phyloP scores from a whole-genome alignment of 75 land plant genomes.

The Selaginella moellendorffii region DNA sequence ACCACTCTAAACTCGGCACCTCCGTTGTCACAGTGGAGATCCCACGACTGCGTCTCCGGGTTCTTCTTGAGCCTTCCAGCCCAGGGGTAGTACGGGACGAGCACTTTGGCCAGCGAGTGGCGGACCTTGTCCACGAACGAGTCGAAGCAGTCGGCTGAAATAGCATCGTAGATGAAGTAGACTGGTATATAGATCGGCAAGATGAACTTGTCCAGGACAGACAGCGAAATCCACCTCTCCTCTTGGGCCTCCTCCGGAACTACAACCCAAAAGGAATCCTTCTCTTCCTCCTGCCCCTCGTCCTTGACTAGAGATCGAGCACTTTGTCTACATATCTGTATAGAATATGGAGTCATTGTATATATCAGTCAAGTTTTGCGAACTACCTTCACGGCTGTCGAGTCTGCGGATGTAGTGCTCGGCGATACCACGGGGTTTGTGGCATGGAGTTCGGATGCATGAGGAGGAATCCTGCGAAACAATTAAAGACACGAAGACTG shows the following conservation, averaged over 20 bases:
- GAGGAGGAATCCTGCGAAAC: too few relatives aligned
- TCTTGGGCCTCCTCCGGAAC: neutral
- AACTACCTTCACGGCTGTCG: too few relatives aligned
- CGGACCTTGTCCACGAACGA: neutral
- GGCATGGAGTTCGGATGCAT: too few relatives aligned
- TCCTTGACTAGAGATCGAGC: too few relatives aligned
- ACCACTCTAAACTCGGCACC: neutral
- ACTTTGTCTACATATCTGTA: too few relatives aligned
- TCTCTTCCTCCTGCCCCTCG: too few relatives aligned
- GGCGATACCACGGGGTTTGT: too few relatives aligned
- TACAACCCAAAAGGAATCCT: too few relatives aligned
- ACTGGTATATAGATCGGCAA: neutral
- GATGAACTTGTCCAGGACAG: slow-evolving; percentile 3
- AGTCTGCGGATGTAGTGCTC: too few relatives aligned
- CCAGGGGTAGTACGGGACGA: neutral
- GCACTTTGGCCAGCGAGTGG: neutral
- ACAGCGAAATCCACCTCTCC: neutral
- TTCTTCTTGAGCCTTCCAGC: slow-evolving; percentile 2
- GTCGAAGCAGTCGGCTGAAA: neutral
- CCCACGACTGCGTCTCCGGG: neutral
- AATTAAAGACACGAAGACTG: too few relatives aligned
- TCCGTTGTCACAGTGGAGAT: neutral
- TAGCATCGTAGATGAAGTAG: neutral
- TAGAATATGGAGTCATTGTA: too few relatives aligned
- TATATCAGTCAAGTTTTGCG: too few relatives aligned